Evolutionary conservation across 176 grass and related monocot genomes (phyloP).

Genomic region (Oryza coarctata): DNA sequence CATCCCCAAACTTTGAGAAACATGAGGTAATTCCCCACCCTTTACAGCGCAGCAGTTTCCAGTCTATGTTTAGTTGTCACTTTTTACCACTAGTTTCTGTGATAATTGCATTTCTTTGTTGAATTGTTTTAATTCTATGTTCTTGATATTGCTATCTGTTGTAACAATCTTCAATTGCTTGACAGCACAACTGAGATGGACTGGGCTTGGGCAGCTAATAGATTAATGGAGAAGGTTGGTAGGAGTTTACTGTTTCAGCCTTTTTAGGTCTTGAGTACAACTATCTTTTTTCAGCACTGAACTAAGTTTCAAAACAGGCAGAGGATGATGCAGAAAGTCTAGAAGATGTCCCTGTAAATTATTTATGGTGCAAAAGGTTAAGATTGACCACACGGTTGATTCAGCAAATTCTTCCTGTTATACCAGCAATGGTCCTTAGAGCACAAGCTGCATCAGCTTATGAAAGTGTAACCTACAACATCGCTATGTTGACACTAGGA

Average conservation of each 20-base stretch:
- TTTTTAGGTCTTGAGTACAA: constrained; percentile 21
- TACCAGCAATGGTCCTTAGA: constrained; percentile 66
- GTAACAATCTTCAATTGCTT: constrained; percentile 37
- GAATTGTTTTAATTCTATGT: constrained; percentile 30
- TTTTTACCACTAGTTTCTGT: constrained; percentile 3
- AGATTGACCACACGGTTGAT: constrained; percentile 75
- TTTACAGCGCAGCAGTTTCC: constrained; percentile 14
- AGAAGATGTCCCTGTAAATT: constrained; percentile 50
- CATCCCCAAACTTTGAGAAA: constrained; percentile 48
- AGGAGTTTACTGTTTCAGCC: constrained; percentile 20
- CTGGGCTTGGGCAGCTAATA: constrained; percentile 83
- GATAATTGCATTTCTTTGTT: constrained; percentile 13
- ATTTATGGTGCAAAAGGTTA: constrained; percentile 66
- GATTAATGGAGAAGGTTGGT: constrained; percentile 90
- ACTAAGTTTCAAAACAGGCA: constrained; percentile 41
- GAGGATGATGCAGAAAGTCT: constrained; percentile 70
- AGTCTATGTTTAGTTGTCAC: constrained; percentile 1
- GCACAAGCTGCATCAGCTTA: constrained; percentile 64
- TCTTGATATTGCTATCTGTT: constrained; percentile 34
- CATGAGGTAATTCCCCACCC: constrained; percentile 61
- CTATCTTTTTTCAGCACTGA: constrained; percentile 16
- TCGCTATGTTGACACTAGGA: constrained; percentile 68
- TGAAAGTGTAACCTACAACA: constrained; percentile 64
- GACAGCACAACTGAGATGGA: constrained; percentile 65
- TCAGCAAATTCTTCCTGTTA: constrained; percentile 78